phyloP scores from a whole-genome alignment of 441 rosid species.

The Metrosideros polymorpha region DNA sequence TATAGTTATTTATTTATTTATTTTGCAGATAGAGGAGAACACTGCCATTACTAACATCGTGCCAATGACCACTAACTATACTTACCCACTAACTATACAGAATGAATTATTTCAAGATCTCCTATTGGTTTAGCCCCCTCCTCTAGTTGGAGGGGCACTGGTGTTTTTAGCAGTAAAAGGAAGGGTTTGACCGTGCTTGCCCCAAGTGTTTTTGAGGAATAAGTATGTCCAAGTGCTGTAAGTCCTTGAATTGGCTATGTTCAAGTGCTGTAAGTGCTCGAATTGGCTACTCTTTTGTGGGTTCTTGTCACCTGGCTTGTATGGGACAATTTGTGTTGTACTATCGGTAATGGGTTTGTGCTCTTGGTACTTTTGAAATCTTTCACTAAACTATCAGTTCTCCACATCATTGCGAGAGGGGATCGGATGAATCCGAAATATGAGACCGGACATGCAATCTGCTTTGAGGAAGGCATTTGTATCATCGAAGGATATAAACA shows the following conservation, averaged over 20 bases:
- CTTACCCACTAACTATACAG: constrained; percentile 49
- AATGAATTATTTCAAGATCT: constrained; percentile 38
- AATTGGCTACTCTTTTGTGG: neutral
- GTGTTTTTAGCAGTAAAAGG: neutral
- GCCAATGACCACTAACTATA: constrained; percentile 26
- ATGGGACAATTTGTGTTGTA: neutral
- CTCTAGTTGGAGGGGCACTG: neutral
- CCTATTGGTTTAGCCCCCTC: neutral
- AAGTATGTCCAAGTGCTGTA: neutral
- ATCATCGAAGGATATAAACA: neutral
- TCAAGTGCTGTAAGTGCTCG: neutral
- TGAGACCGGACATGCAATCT: neutral
- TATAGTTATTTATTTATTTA: neutral
- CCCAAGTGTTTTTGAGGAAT: neutral
- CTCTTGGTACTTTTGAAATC: neutral
- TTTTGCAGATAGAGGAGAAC: constrained; percentile 55
- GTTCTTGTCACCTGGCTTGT: neutral
- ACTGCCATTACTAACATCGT: constrained; percentile 28
- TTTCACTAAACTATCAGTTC: neutral
- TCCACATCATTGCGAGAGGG: neutral
- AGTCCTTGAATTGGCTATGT: neutral
- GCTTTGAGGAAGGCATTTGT: neutral
- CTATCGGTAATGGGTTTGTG: neutral
- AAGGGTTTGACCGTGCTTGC: neutral
- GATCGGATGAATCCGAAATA: neutral